These are phyloP conservation scores for Lipomyces yamadae DNA, from an alignment of 805 yeast genomes.

Conservation along the genomic window DNA sequence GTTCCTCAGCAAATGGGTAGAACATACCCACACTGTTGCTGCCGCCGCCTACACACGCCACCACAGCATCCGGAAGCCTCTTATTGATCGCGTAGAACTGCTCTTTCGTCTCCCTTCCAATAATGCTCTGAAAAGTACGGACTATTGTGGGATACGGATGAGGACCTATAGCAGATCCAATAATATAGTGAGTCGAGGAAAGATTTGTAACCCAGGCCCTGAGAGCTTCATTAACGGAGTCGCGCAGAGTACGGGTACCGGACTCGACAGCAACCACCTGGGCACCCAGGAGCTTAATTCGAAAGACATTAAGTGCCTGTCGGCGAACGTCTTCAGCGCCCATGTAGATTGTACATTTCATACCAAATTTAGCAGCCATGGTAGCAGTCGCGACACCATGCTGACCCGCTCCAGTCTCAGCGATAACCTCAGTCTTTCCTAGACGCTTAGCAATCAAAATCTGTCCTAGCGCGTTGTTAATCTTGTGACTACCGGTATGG, in stretches of 20 bases:
- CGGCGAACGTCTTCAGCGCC: constrained; percentile 99
- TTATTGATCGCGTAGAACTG: constrained; percentile 86
- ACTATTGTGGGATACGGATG: constrained; percentile 99
- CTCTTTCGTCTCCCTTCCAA: constrained; percentile 92
- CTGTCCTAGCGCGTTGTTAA: constrained; percentile 56
- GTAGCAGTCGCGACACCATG: constrained; percentile 61
- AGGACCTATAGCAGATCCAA: constrained; percentile 99
- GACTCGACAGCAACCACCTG: constrained; percentile 89
- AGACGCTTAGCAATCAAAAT: constrained; percentile 51
- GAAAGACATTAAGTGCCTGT: constrained; percentile 96
- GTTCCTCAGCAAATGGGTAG: constrained; percentile 86
- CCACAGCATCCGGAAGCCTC: constrained; percentile 87
- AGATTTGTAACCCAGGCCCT: constrained; percentile 92
- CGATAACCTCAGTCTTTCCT: constrained; percentile 53
- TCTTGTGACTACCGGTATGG: constrained; percentile 56
- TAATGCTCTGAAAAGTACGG: constrained; percentile 96
- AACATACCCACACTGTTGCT: constrained; percentile 96
- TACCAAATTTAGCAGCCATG: constrained; percentile 66
- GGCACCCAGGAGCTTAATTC: constrained; percentile 97
- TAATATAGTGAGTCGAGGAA: constrained; percentile 87
- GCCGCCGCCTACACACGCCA: constrained; percentile 99
- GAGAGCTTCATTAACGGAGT: constrained; percentile 97
- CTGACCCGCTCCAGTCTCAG: constrained; percentile 59
- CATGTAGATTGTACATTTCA: constrained; percentile 94
- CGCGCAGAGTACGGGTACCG: constrained; percentile 95